Base-by-base conservation (phyloP, 495 filamentous ascomycete species). In the Trichocladium antarcticum region DNA sequence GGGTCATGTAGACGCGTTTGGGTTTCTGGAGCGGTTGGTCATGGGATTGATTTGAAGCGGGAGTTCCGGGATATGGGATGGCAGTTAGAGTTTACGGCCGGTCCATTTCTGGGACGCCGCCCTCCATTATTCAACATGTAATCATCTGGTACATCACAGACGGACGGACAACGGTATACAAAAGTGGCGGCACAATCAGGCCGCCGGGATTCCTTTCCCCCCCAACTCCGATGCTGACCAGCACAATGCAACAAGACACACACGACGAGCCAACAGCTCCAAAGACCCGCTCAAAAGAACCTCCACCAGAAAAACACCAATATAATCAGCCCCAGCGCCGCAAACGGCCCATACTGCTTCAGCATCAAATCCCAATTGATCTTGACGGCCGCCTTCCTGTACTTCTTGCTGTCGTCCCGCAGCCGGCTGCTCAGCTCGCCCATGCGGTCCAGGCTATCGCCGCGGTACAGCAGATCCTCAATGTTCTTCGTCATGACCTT, bases 401-500 rank as follows among this genome's bases (percentile, higher is more conserved):
- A 99, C 65, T 95, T 95, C 68, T 80, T 84, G 61, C 84, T 90
- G 64, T 99, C 92, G 58, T 99, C 92, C 37, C 84, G 74, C 64
- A 99, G 61, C 50, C 88, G 68, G 35, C 78, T 80, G 41, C 85
- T 92, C 68, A 97, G 78, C 68, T 97, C 92, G 22, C 92, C 93
- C 92, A 99, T 99, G 46, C 87, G 76, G 70, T 99, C 93, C 53
- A 99, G 68, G 59, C 83, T 92, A 61, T 97, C 92, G 8, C 92
- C 92, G 45, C 92, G 75, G 61, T 99, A 99, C 49, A 99, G 66
- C 61, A 99, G 67, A 64, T 99, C 92, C 71, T 99, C 92, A 60
- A 99, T 99, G 65, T 99, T 99, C 77, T 97, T 99, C 28, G 92
- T 97, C 92, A 99, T 99, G 55, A 97, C 89, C 67, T 94, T 87